Percentiles rank a stretch among this genome's conserved stretches.
These are phyloP conservation scores for Dothistroma septosporum DNA, from an alignment of 2,329 filamentous ascomycete species.

Conservation along the genomic window DNA sequence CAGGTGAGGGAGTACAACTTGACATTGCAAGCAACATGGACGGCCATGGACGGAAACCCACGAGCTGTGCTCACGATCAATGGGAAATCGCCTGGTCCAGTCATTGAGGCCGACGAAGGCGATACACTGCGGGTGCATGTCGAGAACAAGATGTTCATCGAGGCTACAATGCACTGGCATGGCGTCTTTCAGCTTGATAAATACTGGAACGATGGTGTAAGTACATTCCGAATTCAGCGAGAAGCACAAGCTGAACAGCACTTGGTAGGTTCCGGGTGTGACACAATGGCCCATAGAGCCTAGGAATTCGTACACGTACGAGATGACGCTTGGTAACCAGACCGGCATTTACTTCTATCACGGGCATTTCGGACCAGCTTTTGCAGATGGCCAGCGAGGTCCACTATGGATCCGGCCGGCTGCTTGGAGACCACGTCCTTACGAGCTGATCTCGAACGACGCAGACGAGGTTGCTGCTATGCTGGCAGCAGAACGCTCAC, in stretches of 20 bases:
- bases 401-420: conserved; percentile 19
- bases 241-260: too few relatives aligned
- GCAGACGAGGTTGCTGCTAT: conserved; percentile 13
- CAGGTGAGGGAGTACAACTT: not conserved
- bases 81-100: conserved; percentile 43
- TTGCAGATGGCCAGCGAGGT: conserved; percentile 19
- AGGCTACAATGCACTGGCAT: conserved; percentile 20
- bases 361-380: conserved; percentile 18
- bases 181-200: conserved; percentile 4
- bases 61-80: conserved; percentile 30
- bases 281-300: conserved; percentile 21
- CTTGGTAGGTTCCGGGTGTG: conserved; percentile 15
- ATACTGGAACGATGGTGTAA: conserved; percentile 7
- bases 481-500: conserved; percentile 11
- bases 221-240: conserved; percentile 1
- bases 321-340: conserved; percentile 19
- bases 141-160: conserved; percentile 36
- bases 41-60: conserved; percentile 12
- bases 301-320: conserved; percentile 17
- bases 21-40: not conserved
- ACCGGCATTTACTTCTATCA: conserved; percentile 20
- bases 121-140: conserved; percentile 44
- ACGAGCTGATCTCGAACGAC: conserved; percentile 10
- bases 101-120: conserved; percentile 45
- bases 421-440: conserved; percentile 16